Evolutionary conservation across 257 asterid species (phyloP), one percentile per base, ranked within the genome.

Genomic region (Sherardia arvensis): DNA sequence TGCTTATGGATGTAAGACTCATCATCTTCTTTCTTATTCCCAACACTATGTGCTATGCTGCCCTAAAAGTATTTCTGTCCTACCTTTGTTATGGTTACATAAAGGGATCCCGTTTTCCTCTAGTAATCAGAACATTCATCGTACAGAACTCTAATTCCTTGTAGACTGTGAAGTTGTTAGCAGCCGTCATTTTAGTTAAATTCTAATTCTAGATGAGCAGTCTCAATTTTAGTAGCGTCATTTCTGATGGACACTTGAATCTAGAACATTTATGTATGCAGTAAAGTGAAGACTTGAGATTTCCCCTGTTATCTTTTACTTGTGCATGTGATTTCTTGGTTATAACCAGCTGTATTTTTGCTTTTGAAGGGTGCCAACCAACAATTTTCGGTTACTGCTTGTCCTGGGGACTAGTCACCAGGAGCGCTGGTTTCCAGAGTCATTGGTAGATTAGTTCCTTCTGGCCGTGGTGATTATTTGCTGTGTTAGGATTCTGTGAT

Each of bases 1-100:
- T 59, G 27, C 21, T 14, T 45, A 26, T 27, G 27, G 20, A 45
- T 57, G 67, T 25, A 61, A 69, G 62, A 32, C 59, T n/a, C 29
- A 1, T n/a, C 29, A 1, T 68, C n/a, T 49, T 25, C 49, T 43
- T 15, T 51, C 27, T 18, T 57, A 33, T 47, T n/a, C 43, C 10
- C 55, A 45, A 18, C 34, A 20, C 43, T 58, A 18, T 3, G 2
- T 47, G 21, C 27, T 38, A 22, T 10, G 34, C 66, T 61, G 22
- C 7, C 17, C 45, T 62, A 21, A 29, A 27, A 43, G 51, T 43
- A 7, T 43, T 43, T 43, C 51, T 43, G 7, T 43, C n/a, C 51
- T 20, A 43, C 21, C 20, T 43, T 43, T 38, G n/a, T 18, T 57
- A 54, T 21, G 23, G 53, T 1, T 25, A 38, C 43, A 27, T 45